Conservation (phyloP, 768 basidiomycete species). For the Lactarius evosmus region DNA sequence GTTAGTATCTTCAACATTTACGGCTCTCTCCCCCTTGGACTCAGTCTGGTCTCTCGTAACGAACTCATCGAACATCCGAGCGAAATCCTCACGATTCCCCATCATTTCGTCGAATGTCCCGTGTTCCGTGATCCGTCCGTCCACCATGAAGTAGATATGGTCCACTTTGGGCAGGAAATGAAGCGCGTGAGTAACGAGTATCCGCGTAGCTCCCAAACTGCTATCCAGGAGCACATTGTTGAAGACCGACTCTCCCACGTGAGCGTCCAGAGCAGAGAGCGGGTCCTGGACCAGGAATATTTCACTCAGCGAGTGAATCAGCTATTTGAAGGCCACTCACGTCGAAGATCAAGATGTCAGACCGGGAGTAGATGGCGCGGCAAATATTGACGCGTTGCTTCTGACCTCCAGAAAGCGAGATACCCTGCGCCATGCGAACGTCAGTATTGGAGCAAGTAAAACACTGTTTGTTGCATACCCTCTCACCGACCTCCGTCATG, state of each 20-base stretch:
- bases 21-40: constrained; percentile 42
- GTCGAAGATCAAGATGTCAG: constrained; percentile 86
- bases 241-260: constrained; percentile 86
- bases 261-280: constrained; percentile 87
- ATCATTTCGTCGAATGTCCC: constrained; percentile 79
- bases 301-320: background rate
- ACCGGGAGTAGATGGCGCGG: constrained; percentile 80
- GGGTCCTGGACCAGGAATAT: constrained; percentile 52
- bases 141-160: constrained; percentile 74
- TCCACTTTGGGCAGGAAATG: constrained; percentile 88
- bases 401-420: constrained; percentile 82
- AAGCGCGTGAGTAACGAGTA: constrained; percentile 89
- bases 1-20: constrained; percentile 37
- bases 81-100: constrained; percentile 58
- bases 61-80: constrained; percentile 48
- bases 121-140: constrained; percentile 74
- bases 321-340: constrained; percentile 29
- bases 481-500: constrained; percentile 81
- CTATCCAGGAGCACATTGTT: constrained; percentile 73
- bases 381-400: constrained; percentile 83
- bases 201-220: constrained; percentile 65
- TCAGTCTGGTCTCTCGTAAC: constrained; percentile 56
- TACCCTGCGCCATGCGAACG: constrained; percentile 47
- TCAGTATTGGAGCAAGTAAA: background rate
- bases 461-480: constrained; percentile 32